These are phyloP conservation scores for Microsporum ferrugineum DNA, from an alignment of 2,329 filamentous ascomycete genomes.

Conservation along the genomic window DNA sequence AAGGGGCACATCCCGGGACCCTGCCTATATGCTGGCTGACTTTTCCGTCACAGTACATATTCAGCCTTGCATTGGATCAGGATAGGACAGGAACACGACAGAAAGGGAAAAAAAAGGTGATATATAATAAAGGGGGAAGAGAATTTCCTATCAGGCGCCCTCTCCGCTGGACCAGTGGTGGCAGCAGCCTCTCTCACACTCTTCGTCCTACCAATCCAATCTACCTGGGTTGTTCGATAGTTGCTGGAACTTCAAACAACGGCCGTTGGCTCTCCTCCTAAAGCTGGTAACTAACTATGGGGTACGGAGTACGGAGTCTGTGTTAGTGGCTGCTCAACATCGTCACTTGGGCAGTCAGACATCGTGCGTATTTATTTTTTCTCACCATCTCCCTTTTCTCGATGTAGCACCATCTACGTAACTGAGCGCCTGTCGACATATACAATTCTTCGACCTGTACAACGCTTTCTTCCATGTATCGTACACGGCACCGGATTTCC, in stretches of 20 bases:
- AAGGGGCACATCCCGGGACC: not conserved
- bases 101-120: not conserved
- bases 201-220: slow-evolving; percentile 1
- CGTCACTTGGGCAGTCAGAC: not conserved
- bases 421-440: not conserved
- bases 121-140: not conserved
- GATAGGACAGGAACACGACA: not conserved
- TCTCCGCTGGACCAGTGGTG: not conserved
- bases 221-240: slow-evolving; percentile 2
- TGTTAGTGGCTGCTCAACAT: not conserved
- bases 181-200: slow-evolving; percentile 1
- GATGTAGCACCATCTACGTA: slow-evolving; percentile 1
- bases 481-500: not conserved
- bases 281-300: not conserved
- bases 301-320: not conserved
- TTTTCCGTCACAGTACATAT: not conserved
- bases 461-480: not conserved
- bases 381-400: not conserved
- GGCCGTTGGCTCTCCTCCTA: not conserved
- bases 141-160: not conserved
- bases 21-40: not conserved
- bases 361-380: not conserved
- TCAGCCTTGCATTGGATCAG: not conserved
- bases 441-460: not conserved
- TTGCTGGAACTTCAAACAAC: not conserved